phyloP scores from a whole-genome alignment of 1,139 yeast species.

The Nakaseomyces uthaithaninus region DNA sequence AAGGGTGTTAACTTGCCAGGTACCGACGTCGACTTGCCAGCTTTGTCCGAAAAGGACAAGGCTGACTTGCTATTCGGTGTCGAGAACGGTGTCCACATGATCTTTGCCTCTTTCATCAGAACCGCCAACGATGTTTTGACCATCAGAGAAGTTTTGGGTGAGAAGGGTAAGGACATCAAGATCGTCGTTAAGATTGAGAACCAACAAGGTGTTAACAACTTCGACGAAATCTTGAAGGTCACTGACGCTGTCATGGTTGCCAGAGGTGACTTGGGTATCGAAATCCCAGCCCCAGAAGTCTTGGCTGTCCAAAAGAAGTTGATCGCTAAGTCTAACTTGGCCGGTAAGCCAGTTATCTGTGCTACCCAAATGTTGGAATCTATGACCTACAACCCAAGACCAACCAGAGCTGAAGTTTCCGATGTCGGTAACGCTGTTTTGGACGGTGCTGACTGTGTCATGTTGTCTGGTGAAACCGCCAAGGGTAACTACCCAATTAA shows the following conservation, averaged over 20 bases:
- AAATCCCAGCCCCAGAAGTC: constrained; percentile 98
- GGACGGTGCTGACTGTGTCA: constrained; percentile 99
- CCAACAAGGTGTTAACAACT: constrained; percentile 99
- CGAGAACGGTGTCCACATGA: constrained; percentile 93
- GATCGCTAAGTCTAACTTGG: constrained; percentile 97
- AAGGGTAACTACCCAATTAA: constrained; percentile 97
- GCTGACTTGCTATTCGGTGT: constrained; percentile 90
- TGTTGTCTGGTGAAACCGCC: constrained; percentile 99
- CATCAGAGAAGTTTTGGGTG: constrained; percentile 91
- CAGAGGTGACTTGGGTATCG: constrained; percentile 99
- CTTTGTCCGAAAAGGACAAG: constrained; percentile 93
- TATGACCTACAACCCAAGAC: constrained; percentile 99
- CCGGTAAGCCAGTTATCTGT: constrained; percentile 99
- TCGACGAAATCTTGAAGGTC: constrained; percentile 85
- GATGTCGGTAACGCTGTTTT: constrained; percentile 98
- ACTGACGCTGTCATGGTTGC: constrained; percentile 99
- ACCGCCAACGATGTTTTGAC: constrained; percentile 81
- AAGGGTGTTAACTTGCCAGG: constrained; percentile 99
- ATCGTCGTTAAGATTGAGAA: constrained; percentile 96
- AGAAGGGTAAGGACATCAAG: constrained; percentile 92
- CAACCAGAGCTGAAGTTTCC: constrained; percentile 99
- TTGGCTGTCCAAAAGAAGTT: constrained; percentile 97
- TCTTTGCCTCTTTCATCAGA: constrained; percentile 97
- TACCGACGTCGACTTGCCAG: constrained; percentile 98
- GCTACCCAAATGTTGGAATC: constrained; percentile 99